Evolutionary conservation across 2,329 filamentous ascomycete genomes (phyloP), one percentile per base, ranked within the genome.

Genomic region (Ophiocordyceps camponoti-saundersi): DNA sequence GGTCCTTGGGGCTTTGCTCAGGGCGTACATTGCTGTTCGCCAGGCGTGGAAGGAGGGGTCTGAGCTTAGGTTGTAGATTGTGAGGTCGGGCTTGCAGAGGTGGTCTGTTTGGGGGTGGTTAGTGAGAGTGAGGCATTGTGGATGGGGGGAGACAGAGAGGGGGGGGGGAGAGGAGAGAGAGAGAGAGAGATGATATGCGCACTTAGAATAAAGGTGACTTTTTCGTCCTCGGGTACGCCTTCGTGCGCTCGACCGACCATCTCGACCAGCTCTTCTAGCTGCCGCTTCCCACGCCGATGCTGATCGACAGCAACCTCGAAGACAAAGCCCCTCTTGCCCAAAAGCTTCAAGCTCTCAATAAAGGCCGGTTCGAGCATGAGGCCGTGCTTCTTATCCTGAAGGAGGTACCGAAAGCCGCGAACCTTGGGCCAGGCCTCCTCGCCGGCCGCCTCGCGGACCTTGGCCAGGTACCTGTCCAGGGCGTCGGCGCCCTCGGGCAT

Each of bases 271-370:
- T 88, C 82, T 48, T 82, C 77, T 51, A 86, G 69, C 67, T 86
- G 86, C 66, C 74, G 77, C 49, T 80, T 70, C 6, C 87, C 89
- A 26, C 82, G 77, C n/a, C 77, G 71, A 59, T 85, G 77, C 55
- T 84, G 78, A 68, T 95, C 87, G 13, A 95, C 76, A 0, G 85
- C 88, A 0, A 95, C 67, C 59, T 95, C 90, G 60, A 95, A 95
- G 1, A 75, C 72, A 55, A 81, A 74, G 0, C 77, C 76, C 50
- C 69, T 70, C 46, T 69, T 69, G 5, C 79, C 82, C 43, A 88
- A 65, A 59, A 81, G 73, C 64, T 71, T 77, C 55, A 88, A 58
- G 5, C 74, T 69, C 48, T 79, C 77, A 48, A 87, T 71, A 58
- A 89, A 87, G 8, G 64, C 67, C 12, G 72, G 65, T 44, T 71